Evolutionary conservation across 768 basidiomycete species (phyloP).

Genomic region (Boletellus ananas): DNA sequence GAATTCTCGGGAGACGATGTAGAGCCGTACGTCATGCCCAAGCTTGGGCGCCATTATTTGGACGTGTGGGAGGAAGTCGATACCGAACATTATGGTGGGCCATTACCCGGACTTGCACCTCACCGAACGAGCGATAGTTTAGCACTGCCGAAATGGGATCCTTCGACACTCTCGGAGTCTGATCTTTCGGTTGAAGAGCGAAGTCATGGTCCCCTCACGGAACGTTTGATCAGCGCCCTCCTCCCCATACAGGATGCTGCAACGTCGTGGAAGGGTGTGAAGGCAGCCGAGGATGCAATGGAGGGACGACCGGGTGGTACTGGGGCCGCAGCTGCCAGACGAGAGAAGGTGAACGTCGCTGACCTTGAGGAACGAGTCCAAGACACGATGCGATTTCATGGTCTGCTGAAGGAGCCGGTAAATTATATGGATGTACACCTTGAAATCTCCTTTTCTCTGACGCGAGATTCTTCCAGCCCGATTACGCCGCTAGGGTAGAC

Average conservation of each 20-base stretch:
- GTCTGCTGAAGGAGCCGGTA: conserved; percentile 65
- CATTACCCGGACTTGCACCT: conserved; percentile 40
- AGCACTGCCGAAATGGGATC: conserved; percentile 72
- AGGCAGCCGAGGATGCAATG: conserved; percentile 82
- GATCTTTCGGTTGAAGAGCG: conserved; percentile 70
- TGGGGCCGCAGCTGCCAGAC: conserved; percentile 69
- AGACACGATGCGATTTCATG: conserved; percentile 76
- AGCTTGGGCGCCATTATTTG: conserved; percentile 79
- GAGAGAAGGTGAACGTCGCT: conserved; percentile 72
- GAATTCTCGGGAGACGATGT: conserved; percentile 89
- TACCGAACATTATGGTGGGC: conserved; percentile 42
- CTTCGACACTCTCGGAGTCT: conserved; percentile 70
- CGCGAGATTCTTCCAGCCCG: conserved; percentile 45
- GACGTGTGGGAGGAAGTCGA: conserved; percentile 96
- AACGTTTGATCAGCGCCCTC: conserved; percentile 73
- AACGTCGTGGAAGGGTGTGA: conserved; percentile 69
- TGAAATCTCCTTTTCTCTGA: conserved; percentile 18
- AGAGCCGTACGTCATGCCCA: conserved; percentile 82
- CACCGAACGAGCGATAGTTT: conserved; percentile 31
- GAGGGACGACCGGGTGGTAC: conserved; percentile 79
- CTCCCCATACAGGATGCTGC: conserved; percentile 62
- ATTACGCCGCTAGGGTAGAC: conserved; percentile 77
- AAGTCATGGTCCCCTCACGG: conserved; percentile 85
- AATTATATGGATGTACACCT: conserved; percentile 32
- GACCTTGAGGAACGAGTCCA: conserved; percentile 74